Percentiles rank a stretch among this genome's conserved stretches.
Conservation (phyloP, 257 asterid species). For the Nicotiana tomentosiformis region DNA sequence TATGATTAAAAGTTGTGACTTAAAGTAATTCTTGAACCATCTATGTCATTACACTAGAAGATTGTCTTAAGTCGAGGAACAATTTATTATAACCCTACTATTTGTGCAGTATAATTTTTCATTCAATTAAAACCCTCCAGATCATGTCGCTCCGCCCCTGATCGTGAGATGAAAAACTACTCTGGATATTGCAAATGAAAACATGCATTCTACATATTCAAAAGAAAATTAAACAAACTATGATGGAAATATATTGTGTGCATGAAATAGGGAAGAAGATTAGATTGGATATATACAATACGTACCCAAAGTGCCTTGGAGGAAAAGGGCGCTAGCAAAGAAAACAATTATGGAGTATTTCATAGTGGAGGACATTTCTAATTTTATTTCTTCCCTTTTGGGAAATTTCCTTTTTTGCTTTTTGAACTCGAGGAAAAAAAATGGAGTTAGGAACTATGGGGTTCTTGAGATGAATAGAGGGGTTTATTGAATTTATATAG, state of each 20-base stretch:
- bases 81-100: too few species aligned
- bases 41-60: not conserved
- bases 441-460: not conserved
- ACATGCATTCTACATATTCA: not conserved
- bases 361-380: not conserved
- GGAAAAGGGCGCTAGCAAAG: slow-evolving; percentile 28
- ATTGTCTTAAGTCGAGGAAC: too few species aligned
- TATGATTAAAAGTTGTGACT: not conserved
- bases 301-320: slow-evolving; percentile 43
- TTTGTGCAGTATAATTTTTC: not conserved
- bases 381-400: not conserved
- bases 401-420: not conserved
- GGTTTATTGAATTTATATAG: not conserved
- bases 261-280: not conserved
- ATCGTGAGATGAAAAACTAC: not conserved
- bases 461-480: not conserved
- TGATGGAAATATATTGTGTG: not conserved
- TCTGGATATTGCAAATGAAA: not conserved
- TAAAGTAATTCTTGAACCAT: not conserved
- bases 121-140: not conserved
- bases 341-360: slow-evolving; percentile 3
- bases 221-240: not conserved
- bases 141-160: not conserved
- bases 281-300: not conserved
- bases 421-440: not conserved